Base-by-base conservation (phyloP, 805 yeast genomes). In the Candida patagonica region DNA sequence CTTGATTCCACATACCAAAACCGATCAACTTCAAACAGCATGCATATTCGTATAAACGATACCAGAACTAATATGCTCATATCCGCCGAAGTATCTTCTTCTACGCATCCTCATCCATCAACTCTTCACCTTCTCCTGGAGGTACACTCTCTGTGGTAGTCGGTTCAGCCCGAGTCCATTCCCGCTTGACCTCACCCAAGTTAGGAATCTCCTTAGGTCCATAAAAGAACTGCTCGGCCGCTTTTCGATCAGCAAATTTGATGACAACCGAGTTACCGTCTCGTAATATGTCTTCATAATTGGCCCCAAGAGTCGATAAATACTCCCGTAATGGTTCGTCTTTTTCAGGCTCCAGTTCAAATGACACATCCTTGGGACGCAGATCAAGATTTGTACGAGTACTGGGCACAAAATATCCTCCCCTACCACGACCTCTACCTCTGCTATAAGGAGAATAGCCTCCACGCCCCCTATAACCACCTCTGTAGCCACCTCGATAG, bases 161-260 rank as follows among this genome's bases (percentile, higher is more conserved):
- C n/a, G n/a, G n/a, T n/a, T n/a, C n/a, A 9, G 16, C 15, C 22
- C 26, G 30, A 25, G 30, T 27, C 57, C 61, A 61, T 30, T 47
- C 41, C 44, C 54, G 56, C 16, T 50, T 47, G 6, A 60, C 54
- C 4, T 42, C 40, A 8, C 62, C 62, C 8, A 59, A 44, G 4
- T 54, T 62, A 1, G 62, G 55, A 17, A 60, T 41, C 2, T 42
- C 49, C 23, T 43, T 40, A 7, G 46, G 26, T 1, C 48, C 42
- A 26, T 45, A 48, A 47, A 44, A 59, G 38, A 62, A 62, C 41
- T 48, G 48, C 43, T 66, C 70, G 4, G 70, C 70, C 4, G 61
- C 41, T 21, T 44, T 37, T 20, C 70, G 51, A 45, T 63, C 66
- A 32, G 51, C 52, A 45, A 60, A 66, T 39, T 49, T 51, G 43